A percentile compares a stretch with the other conserved stretches of the same genome.
Evolutionary conservation across 208 protist species (phyloP).

Genomic region (Acanthamoeba lenticulata): DNA sequence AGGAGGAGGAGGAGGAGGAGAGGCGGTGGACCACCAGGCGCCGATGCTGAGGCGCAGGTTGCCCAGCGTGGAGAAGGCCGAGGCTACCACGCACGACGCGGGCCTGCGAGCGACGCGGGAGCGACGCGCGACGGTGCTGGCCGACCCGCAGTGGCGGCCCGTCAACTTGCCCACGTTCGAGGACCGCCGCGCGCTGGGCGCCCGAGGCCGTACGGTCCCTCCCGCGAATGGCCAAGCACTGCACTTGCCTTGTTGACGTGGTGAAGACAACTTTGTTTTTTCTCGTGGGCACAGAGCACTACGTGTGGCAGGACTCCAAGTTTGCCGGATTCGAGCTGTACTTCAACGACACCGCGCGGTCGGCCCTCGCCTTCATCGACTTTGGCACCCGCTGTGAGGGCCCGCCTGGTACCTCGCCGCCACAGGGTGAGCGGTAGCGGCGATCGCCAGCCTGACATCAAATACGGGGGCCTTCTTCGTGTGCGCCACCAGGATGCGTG

Average conservation of each 20-base stretch:
- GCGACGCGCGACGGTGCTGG: neutral
- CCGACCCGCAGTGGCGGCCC: neutral
- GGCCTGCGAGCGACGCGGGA: neutral
- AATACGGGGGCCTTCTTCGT: too few relatives aligned
- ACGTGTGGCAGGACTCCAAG: slow-evolving; percentile 7
- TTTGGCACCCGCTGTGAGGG: slow-evolving; percentile 32
- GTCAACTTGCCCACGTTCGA: neutral
- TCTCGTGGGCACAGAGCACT: neutral
- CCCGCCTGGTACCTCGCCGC: neutral
- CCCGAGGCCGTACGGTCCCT: neutral
- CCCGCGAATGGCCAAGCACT: neutral
- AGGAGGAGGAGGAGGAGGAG: neutral
- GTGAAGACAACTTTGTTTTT: neutral
- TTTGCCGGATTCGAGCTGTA: neutral
- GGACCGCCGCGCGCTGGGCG: neutral
- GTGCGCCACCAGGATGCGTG: slow-evolving; percentile 30
- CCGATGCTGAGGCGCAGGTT: neutral
- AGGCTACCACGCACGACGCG: neutral
- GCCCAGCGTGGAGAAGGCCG: neutral
- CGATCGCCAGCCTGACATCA: too few relatives aligned
- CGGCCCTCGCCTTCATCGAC: neutral
- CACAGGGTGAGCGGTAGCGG: neutral
- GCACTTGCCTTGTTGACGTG: neutral
- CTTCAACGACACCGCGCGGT: neutral
- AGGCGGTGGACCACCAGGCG: neutral